Conservation (phyloP, 306 rosid genomes). For the Dryas alaskensis region DNA sequence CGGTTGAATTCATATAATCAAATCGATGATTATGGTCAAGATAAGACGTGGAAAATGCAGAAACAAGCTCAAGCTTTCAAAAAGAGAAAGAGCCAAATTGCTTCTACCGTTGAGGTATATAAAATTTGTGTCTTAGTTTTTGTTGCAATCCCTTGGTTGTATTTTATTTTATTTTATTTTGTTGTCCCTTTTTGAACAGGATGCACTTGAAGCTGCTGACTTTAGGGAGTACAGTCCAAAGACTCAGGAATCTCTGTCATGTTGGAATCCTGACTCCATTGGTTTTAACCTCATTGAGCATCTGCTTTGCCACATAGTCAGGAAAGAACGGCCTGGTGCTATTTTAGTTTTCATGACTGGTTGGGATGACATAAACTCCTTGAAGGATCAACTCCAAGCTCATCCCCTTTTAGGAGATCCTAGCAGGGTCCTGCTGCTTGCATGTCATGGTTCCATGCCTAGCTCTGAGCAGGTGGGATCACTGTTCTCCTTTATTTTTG, state of each 20-base stretch:
- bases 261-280: constrained; percentile 59
- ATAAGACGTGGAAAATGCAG: constrained; percentile 57
- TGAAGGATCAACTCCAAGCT: constrained; percentile 53
- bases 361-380: constrained; percentile 59
- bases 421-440: constrained; percentile 49
- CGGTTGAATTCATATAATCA: constrained; percentile 45
- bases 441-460: constrained; percentile 67
- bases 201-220: constrained; percentile 48
- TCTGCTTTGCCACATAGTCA: constrained; percentile 44
- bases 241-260: constrained; percentile 44
- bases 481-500: constrained; percentile 1
- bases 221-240: constrained; percentile 36
- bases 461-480: constrained; percentile 50
- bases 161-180: not conserved
- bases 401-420: constrained; percentile 61
- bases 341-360: constrained; percentile 62
- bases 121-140: constrained; percentile 7
- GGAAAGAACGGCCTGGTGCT: constrained; percentile 53
- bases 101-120: constrained; percentile 51
- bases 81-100: constrained; percentile 56
- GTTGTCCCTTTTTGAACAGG: constrained; percentile 27
- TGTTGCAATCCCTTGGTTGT: constrained; percentile 4
- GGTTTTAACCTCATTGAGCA: constrained; percentile 58
- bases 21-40: constrained; percentile 66
- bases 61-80: constrained; percentile 43